These are phyloP conservation scores for Coniochaeta pulveracea DNA, from an alignment of 2,329 filamentous ascomycete genomes.

Conservation along the genomic window DNA sequence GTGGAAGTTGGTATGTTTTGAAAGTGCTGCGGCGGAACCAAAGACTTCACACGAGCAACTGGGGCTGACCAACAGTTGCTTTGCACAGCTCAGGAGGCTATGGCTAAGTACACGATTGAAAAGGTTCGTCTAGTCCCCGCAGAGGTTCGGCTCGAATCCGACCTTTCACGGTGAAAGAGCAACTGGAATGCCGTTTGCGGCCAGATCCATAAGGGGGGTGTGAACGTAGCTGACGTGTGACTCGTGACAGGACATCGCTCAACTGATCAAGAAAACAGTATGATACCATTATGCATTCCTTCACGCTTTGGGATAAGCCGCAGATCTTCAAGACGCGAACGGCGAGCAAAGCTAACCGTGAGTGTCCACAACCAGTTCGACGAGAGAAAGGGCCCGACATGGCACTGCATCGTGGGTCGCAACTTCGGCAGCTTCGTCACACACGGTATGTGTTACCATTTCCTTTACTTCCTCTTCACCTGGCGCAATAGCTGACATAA, in stretches of 20 bases:
- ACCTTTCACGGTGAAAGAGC: too few relatives aligned
- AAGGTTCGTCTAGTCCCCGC: conserved; percentile 29
- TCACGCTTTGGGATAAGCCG: neutral
- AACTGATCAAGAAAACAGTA: conserved; percentile 91
- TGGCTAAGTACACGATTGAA: conserved; percentile 51
- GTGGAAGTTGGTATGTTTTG: conserved; percentile 90
- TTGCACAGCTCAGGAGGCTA: conserved; percentile 45
- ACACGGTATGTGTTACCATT: conserved; percentile 55
- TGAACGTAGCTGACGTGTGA: conserved; percentile 7
- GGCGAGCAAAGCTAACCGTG: too few relatives aligned
- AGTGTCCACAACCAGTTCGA: conserved; percentile 93
- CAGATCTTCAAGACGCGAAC: too few relatives aligned
- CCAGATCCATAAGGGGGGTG: too few relatives aligned
- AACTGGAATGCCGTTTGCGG: too few relatives aligned
- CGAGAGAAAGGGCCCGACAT: conserved; percentile 91
- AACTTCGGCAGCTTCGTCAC: conserved; percentile 99
- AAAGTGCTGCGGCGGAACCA: neutral
- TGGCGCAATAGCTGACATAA: neutral
- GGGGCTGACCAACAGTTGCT: conserved; percentile 2
- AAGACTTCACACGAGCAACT: neutral
- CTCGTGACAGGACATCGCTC: conserved; percentile 67
- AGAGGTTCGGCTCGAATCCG: neutral
- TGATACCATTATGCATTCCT: too few relatives aligned
- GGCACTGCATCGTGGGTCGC: conserved; percentile 97
- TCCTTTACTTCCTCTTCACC: neutral